Evolutionary conservation across 2,329 filamentous ascomycete genomes (phyloP).

Genomic region (Colletotrichum sp.): DNA sequence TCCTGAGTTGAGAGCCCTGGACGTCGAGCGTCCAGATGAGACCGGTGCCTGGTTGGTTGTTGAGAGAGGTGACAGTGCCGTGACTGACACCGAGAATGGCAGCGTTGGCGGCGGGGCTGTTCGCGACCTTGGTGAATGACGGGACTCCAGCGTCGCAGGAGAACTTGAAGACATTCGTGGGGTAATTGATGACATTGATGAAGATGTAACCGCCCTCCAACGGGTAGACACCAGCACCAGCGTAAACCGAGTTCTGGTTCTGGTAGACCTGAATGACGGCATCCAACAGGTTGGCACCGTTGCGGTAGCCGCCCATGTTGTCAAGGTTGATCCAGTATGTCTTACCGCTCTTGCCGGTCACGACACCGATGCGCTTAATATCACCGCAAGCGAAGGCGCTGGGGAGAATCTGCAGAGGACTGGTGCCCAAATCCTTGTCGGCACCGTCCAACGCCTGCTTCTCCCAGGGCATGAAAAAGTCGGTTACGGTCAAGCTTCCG

Average conservation of each 20-base stretch:
- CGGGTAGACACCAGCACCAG: slow-evolving; percentile 51
- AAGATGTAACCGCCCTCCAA: slow-evolving; percentile 54
- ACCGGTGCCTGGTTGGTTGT: slow-evolving; percentile 57
- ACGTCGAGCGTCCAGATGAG: slow-evolving; percentile 63
- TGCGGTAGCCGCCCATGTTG: slow-evolving; percentile 44
- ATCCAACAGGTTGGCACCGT: slow-evolving; percentile 39
- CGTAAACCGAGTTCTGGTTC: slow-evolving; percentile 49
- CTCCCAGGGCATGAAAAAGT: slow-evolving; percentile 61
- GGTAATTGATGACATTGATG: slow-evolving; percentile 57
- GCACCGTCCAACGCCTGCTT: slow-evolving; percentile 54
- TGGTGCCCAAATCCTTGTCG: slow-evolving; percentile 55
- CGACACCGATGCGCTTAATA: slow-evolving; percentile 51
- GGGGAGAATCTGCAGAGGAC: slow-evolving; percentile 48
- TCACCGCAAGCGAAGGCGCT: slow-evolving; percentile 48
- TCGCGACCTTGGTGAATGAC: slow-evolving; percentile 57
- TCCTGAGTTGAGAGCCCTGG: slow-evolving; percentile 54
- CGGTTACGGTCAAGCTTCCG: slow-evolving; percentile 48
- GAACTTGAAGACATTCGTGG: slow-evolving; percentile 63
- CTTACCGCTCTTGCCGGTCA: slow-evolving; percentile 56
- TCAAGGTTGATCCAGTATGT: slow-evolving; percentile 49
- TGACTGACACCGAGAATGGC: slow-evolving; percentile 61
- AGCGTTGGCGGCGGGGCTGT: slow-evolving; percentile 53
- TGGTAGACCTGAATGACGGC: slow-evolving; percentile 49
- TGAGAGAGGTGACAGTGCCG: slow-evolving; percentile 59
- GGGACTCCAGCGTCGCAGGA: slow-evolving; percentile 53